A percentile compares a stretch with the other conserved stretches of the same genome.
These are phyloP conservation scores for Tausonia pullulans DNA, from an alignment of 1,284 basidiomycete species.

Conservation along the genomic window DNA sequence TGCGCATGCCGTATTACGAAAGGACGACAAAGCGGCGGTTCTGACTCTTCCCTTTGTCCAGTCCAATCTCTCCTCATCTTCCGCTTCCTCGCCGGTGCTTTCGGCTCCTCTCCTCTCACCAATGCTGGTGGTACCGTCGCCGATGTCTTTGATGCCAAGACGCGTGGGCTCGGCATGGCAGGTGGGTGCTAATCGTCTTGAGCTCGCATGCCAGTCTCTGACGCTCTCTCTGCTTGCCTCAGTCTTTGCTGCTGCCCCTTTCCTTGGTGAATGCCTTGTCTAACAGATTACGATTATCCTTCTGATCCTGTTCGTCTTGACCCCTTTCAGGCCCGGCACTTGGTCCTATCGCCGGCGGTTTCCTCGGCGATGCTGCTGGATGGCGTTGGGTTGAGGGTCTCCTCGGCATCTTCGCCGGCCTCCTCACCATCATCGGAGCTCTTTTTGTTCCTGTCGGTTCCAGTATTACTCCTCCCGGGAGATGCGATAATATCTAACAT, in stretches of 20 bases:
- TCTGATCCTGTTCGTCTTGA: constrained; percentile 13
- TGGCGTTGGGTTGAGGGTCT: constrained; percentile 25
- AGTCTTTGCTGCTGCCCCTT: constrained; percentile 30
- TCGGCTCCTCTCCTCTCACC: constrained; percentile 32
- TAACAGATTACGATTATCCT: background rate
- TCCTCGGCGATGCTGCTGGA: constrained; percentile 28
- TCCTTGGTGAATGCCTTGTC: constrained; percentile 27
- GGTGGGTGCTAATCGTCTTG: too few relatives aligned
- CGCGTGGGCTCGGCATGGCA: constrained; percentile 26
- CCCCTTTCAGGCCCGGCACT: constrained; percentile 36
- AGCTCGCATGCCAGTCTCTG: too few relatives aligned
- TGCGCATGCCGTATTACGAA: too few relatives aligned
- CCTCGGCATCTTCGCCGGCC: constrained; percentile 37
- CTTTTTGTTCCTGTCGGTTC: constrained; percentile 25
- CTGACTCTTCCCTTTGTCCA: background rate
- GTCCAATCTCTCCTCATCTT: background rate
- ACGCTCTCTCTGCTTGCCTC: too few relatives aligned
- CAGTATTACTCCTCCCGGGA: constrained; percentile 31
- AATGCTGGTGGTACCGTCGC: constrained; percentile 39
- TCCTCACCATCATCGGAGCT: constrained; percentile 31
- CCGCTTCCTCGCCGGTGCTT: background rate
- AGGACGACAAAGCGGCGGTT: background rate
- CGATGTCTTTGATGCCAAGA: constrained; percentile 35
- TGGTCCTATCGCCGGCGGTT: constrained; percentile 34
- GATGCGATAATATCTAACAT: constrained; percentile 24